Base-by-base conservation (phyloP, 2,329 filamentous ascomycete genomes). In the Microdochium bolleyi region DNA sequence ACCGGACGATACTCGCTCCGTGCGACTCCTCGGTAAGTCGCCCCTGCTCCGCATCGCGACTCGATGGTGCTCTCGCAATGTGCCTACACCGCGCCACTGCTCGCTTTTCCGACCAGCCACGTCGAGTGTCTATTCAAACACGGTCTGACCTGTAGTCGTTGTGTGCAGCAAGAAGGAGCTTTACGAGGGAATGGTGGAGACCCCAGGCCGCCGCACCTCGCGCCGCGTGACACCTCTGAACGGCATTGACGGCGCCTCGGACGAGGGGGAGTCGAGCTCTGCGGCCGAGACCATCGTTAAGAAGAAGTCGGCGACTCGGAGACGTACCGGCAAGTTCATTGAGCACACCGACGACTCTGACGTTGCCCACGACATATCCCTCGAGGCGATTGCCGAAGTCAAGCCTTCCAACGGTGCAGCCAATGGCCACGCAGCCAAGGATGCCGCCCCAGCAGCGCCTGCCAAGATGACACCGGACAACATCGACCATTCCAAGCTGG, bases 151-250 rank as follows among this genome's bases (percentile, higher is more conserved):
- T 50, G 44, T 3, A 13, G 10, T 38, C 14, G 22, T 30, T 24
- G 38, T 25, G 51, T 46, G 16, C 52, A 83, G 80, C 58, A 83
- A 83, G 67, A 82, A 80, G 68, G 79, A 82, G 63, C 75, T 80
- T 54, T 83, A 81, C 60, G 74, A 80, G 34, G 80, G 80, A 60
- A 81, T 83, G 79, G 69, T 83, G 55, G 78, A 82, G 65, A 83
- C 79, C 9, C 79, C 79, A 24, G 60, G 68, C 44, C 76, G 76
- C 46, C 68, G 71, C 46, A 71, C 72, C 54, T 70, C 70, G 48
- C 73, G 77, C 61, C 76, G 79, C 60, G 79, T 78, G 62, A 72
- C 76, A 10, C 74, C 74, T 24, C 70, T 76, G 50, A 68, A 72
- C 34, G 61, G 60, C 3, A 56, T 69, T 50, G 74, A 77, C 24